Conservation (phyloP, 1,284 basidiomycete species). For the Marasmius fiardii region DNA sequence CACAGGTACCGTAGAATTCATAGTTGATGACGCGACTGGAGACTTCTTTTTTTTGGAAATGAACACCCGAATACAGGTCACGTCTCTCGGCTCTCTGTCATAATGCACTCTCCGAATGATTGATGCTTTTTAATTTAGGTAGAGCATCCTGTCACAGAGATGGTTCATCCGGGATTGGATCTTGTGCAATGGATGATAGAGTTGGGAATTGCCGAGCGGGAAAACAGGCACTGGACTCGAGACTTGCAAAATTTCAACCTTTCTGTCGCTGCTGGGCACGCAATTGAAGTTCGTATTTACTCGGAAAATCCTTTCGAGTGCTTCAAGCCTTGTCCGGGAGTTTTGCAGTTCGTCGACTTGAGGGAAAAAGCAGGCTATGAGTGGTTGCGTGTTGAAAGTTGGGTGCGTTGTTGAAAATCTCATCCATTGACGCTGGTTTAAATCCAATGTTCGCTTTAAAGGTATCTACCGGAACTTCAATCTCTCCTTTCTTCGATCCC, state of each 20-base stretch:
- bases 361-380: conserved; percentile 23
- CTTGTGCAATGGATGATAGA: conserved; percentile 66
- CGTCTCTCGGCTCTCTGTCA: conserved; percentile 6
- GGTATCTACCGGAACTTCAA: conserved; percentile 48
- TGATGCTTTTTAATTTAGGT: conserved; percentile 35
- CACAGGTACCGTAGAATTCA: conserved; percentile 68
- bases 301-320: conserved; percentile 60
- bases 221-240: conserved; percentile 8
- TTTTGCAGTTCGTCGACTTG: conserved; percentile 55
- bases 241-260: conserved; percentile 10
- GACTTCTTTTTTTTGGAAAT: conserved; percentile 74
- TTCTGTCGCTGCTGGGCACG: conserved; percentile 25
- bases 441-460: conserved; percentile 15
- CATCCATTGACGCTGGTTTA: no score
- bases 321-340: conserved; percentile 61
- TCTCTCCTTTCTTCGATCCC: conserved; percentile 59
- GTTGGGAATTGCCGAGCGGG: conserved; percentile 41
- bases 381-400: conserved; percentile 55
- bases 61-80: conserved; percentile 67
- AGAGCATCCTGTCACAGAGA: conserved; percentile 70
- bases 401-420: conserved; percentile 33
- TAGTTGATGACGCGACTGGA: conserved; percentile 53
- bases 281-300: conserved; percentile 67
- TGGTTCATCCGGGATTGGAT: conserved; percentile 53
- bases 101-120: not conserved